A percentile compares a stretch with the other conserved stretches of the same genome.
phyloP scores from a whole-genome alignment of 1,284 basidiomycete species.

The Pholiota adiposa region DNA sequence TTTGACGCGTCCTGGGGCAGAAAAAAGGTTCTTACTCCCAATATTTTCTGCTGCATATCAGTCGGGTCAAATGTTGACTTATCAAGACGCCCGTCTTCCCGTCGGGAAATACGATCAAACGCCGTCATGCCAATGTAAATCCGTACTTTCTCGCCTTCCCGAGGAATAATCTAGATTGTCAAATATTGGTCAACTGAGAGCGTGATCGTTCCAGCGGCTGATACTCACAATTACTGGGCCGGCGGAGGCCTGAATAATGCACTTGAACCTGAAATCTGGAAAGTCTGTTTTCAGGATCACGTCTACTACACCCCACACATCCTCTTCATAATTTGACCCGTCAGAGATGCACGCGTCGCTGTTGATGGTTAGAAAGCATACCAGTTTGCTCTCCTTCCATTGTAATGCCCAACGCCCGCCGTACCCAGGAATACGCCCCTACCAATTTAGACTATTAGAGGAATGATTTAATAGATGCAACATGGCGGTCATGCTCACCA shows the following conservation, averaged over 20 bases:
- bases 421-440: conserved; percentile 26
- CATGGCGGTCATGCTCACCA: neutral
- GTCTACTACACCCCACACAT: conserved; percentile 29
- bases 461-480: too few species aligned
- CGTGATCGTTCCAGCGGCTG: neutral
- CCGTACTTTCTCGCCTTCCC: conserved; percentile 25
- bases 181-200: neutral
- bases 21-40: neutral
- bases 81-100: conserved; percentile 8
- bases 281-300: conserved; percentile 27
- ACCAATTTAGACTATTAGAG: too few species aligned
- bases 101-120: conserved; percentile 5
- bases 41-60: conserved; percentile 2
- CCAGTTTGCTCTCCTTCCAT: conserved; percentile 31
- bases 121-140: conserved; percentile 20
- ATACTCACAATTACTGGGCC: conserved; percentile 17
- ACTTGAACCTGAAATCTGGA: conserved; percentile 26
- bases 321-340: neutral
- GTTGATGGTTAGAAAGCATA: neutral
- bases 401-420: conserved; percentile 22
- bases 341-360: neutral
- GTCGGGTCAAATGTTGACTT: neutral
- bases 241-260: conserved; percentile 23
- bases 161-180: conserved; percentile 20
- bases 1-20: too few species aligned